phyloP scores from a whole-genome alignment of 805 yeast species.

The Candida glaebosa region DNA sequence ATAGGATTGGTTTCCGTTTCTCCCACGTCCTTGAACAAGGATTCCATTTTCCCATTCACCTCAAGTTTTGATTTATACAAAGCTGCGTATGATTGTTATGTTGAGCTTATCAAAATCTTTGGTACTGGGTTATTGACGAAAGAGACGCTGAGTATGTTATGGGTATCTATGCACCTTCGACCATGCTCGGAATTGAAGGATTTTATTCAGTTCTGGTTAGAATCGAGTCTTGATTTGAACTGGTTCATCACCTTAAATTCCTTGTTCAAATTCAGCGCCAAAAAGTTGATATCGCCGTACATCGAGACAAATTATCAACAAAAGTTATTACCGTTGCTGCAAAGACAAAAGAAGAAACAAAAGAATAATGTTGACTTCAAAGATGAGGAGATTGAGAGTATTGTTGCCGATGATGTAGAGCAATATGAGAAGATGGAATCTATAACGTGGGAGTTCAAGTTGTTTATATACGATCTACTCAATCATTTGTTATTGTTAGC shows the following conservation, averaged over 20 bases:
- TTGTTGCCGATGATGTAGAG: constrained; percentile 33
- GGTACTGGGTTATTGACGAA: constrained; percentile 44
- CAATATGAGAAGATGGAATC: constrained; percentile 50
- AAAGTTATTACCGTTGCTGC: constrained; percentile 39
- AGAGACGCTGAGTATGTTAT: constrained; percentile 50
- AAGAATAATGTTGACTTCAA: constrained; percentile 27
- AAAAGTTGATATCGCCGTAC: constrained; percentile 38
- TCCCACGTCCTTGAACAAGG: constrained; percentile 36
- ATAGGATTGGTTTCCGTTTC: constrained; percentile 29
- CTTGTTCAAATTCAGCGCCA: constrained; percentile 44
- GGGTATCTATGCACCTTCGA: constrained; percentile 56
- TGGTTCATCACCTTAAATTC: constrained; percentile 61
- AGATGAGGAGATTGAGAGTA: constrained; percentile 39
- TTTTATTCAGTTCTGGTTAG: constrained; percentile 60
- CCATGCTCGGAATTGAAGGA: constrained; percentile 40
- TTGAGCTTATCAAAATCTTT: constrained; percentile 51
- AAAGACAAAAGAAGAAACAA: constrained; percentile 34
- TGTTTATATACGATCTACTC: constrained; percentile 45
- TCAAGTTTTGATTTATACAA: constrained; percentile 37
- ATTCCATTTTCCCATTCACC: constrained; percentile 44
- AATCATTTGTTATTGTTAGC: constrained; percentile 42
- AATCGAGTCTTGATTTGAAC: constrained; percentile 39
- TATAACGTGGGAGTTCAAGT: constrained; percentile 54
- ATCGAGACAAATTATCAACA: constrained; percentile 37
- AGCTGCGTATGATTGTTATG: constrained; percentile 53